A percentile compares a stretch with the other conserved stretches of the same genome.
Conservation (phyloP, 169 alveolate species). For the Theileria parva region DNA sequence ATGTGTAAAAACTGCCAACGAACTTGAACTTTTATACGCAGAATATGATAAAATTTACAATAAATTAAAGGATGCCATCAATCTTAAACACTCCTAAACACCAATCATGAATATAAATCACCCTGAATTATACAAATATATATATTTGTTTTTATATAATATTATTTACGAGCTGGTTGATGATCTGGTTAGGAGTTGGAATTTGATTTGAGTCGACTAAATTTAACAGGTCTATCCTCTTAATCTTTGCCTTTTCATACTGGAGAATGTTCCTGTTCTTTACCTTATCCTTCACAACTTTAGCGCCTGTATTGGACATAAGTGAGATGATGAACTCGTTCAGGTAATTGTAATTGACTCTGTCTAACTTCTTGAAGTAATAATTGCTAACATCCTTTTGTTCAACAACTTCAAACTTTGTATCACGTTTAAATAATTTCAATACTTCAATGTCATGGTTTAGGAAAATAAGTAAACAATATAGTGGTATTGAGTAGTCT, state of each 20-base stretch:
- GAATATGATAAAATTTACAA: conserved; percentile 31
- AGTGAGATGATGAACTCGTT: neutral
- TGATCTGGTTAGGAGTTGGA: neutral
- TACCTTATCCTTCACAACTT: neutral
- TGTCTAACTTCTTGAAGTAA: neutral
- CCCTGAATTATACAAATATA: neutral
- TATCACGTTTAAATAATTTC: neutral
- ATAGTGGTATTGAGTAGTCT: neutral
- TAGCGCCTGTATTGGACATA: neutral
- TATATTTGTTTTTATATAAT: no score
- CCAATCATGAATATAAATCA: neutral
- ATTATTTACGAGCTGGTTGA: neutral
- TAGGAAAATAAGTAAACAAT: neutral
- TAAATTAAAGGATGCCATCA: conserved; percentile 9
- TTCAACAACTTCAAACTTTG: neutral
- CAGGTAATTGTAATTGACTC: neutral
- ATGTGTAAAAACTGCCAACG: conserved; percentile 35
- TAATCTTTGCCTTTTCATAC: neutral
- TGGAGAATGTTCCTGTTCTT: neutral
- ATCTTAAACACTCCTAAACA: neutral
- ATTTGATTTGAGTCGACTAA: neutral
- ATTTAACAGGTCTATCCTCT: neutral
- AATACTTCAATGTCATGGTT: neutral
- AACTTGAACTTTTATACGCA: conserved; percentile 20
- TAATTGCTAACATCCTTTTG: neutral